phyloP scores from a whole-genome alignment of 331 rosid species.

The Rosa hybrid region DNA sequence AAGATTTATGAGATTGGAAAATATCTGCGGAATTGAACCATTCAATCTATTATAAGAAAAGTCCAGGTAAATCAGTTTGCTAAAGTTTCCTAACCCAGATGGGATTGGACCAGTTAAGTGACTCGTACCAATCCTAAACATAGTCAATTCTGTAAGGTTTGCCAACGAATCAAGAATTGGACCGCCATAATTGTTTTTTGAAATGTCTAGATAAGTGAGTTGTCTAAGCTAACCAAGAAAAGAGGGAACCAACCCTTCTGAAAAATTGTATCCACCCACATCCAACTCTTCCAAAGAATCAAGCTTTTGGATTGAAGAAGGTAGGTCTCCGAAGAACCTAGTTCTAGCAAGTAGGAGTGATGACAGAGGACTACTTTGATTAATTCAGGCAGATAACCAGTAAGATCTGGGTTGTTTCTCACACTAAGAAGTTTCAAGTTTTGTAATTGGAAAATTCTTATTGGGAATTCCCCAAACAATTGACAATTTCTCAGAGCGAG shows the following conservation, averaged over 20 bases:
- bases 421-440: conserved; percentile 3
- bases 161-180: background rate
- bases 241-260: background rate
- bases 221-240: background rate
- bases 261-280: background rate
- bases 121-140: background rate
- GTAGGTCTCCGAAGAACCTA: background rate
- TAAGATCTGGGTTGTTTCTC: background rate
- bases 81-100: conserved; percentile 4
- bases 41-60: background rate
- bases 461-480: background rate
- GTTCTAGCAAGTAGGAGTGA: background rate
- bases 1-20: conserved; percentile 1
- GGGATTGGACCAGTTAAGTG: background rate
- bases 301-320: background rate
- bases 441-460: background rate
- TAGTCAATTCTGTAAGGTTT: conserved; percentile 10
- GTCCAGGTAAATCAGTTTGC: conserved; percentile 5
- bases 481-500: background rate
- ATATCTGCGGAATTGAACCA: background rate
- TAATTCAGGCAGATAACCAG: conserved; percentile 15
- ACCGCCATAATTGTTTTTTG: background rate
- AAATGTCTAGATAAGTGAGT: conserved; percentile 11
- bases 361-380: background rate
- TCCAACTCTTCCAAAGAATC: background rate